Evolutionary conservation across 768 basidiomycete genomes (phyloP), one percentile per base, ranked within the genome.

Genomic region (Suillus plorans): DNA sequence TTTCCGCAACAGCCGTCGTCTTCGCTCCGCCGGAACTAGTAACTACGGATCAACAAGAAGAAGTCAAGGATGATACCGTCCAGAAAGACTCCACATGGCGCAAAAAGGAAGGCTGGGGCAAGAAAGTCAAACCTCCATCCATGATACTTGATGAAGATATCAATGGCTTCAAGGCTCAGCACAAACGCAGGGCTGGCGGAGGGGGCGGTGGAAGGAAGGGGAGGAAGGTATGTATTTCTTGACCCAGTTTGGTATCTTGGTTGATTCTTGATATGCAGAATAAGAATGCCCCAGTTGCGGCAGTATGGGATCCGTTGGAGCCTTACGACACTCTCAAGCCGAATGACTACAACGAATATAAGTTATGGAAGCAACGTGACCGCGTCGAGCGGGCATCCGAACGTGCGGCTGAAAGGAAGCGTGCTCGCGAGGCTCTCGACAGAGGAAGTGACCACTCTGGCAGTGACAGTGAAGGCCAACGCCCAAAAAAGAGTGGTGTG

Each of bases 101-200:
- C 20, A 74, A 81, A 68, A 71, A 77, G 58, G 85, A 87, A 67
- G 88, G 88, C 68, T 94, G 93, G 93, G 90, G 90, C 50, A 91
- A 89, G 78, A 94, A 94, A 73, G 88, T 94, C 72, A 94, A 94
- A 70, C 93, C 94, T 18, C 94, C 94, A 3, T 91, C 91, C 0
- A 94, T 95, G 92, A 82, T 94, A 25, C 84, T 95, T 12, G 93
- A 95, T 66, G 94, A 95, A 65, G 92, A 95, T 66, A 81, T 95
- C 67, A 95, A 95, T 64, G 93, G 93, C 1, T 95, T 90, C 76
- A 90, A 86, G 70, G 70, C 82, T 14, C 80, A 82, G 13, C 86
- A 84, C 62, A 86, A 84, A 64, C 86, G 81, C 67, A 81, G 83
- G 66, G 81, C 77, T 18, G 84, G 82, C 1, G 84, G 82, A 18